A percentile compares a stretch with the other conserved stretches of the same genome.
Conservation (phyloP, 1,284 basidiomycete genomes). For the Limonomyces culmigenus region DNA sequence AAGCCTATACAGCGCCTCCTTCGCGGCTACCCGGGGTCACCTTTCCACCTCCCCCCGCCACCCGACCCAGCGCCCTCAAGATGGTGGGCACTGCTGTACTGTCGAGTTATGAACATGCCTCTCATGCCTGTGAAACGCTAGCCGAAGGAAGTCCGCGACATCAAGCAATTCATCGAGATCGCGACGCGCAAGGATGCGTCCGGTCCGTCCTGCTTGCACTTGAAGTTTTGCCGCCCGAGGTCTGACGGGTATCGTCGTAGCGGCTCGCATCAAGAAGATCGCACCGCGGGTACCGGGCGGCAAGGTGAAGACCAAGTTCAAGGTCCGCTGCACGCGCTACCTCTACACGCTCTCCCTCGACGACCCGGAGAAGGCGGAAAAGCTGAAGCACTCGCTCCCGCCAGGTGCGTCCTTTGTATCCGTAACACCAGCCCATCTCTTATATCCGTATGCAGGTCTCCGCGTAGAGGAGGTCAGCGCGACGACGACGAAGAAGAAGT, state of each 20-base stretch:
- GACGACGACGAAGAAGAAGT: constrained; percentile 54
- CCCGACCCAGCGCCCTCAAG: neutral
- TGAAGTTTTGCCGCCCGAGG: too few species aligned
- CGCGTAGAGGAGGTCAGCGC: constrained; percentile 47
- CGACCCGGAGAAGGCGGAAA: constrained; percentile 97
- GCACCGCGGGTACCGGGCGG: constrained; percentile 48
- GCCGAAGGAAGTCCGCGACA: constrained; percentile 97
- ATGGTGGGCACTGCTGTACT: neutral
- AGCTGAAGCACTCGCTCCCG: constrained; percentile 90
- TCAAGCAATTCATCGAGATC: constrained; percentile 98
- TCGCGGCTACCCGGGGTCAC: too few species aligned
- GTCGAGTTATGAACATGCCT: neutral
- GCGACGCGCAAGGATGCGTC: constrained; percentile 80
- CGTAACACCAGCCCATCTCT: neutral
- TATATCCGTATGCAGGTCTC: constrained; percentile 28
- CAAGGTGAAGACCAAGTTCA: constrained; percentile 92
- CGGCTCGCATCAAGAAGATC: constrained; percentile 94
- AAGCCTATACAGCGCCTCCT: too few species aligned
- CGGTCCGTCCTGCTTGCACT: too few species aligned
- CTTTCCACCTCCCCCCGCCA: too few species aligned
- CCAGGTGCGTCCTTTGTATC: constrained; percentile 60
- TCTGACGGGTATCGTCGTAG: constrained; percentile 33
- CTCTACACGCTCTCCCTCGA: constrained; percentile 94
- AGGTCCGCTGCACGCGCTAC: constrained; percentile 94
- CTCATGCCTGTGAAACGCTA: constrained; percentile 16